phyloP scores from a whole-genome alignment of 768 basidiomycete genomes.

The Arthromyces matolae region DNA sequence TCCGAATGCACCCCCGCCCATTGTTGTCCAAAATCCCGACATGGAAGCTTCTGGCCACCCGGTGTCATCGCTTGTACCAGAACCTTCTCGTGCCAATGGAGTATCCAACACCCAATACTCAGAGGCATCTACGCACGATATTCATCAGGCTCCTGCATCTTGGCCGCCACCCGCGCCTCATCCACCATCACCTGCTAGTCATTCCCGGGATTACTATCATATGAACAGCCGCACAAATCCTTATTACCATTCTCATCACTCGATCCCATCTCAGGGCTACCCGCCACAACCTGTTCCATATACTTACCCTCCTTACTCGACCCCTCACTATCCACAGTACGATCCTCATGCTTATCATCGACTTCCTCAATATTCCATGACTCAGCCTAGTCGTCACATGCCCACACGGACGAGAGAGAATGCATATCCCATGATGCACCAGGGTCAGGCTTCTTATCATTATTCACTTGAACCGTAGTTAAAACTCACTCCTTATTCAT shows the following conservation, averaged over 20 bases:
- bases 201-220: constrained; percentile 11
- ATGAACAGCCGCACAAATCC: constrained; percentile 5
- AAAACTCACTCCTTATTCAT: background rate
- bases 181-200: constrained; percentile 8
- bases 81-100: constrained; percentile 1
- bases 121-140: background rate
- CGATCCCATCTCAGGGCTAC: constrained; percentile 7
- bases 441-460: constrained; percentile 15
- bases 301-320: constrained; percentile 16
- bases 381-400: constrained; percentile 6
- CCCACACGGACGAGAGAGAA: constrained; percentile 13
- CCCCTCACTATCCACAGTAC: constrained; percentile 16
- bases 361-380: constrained; percentile 6
- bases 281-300: constrained; percentile 9
- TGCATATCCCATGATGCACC: constrained; percentile 18
- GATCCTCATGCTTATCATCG: constrained; percentile 9
- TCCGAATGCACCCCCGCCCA: constrained; percentile 22
- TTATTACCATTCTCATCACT: constrained; percentile 12
- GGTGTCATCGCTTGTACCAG: constrained; percentile 19
- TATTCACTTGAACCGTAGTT: constrained; percentile 10
- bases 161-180: constrained; percentile 1
- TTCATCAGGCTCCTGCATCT: constrained; percentile 2
- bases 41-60: constrained; percentile 12
- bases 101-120: background rate
- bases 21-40: constrained; percentile 18